Conservation (phyloP, 208 protist genomes). For the Balamuthia mandrillaris region DNA sequence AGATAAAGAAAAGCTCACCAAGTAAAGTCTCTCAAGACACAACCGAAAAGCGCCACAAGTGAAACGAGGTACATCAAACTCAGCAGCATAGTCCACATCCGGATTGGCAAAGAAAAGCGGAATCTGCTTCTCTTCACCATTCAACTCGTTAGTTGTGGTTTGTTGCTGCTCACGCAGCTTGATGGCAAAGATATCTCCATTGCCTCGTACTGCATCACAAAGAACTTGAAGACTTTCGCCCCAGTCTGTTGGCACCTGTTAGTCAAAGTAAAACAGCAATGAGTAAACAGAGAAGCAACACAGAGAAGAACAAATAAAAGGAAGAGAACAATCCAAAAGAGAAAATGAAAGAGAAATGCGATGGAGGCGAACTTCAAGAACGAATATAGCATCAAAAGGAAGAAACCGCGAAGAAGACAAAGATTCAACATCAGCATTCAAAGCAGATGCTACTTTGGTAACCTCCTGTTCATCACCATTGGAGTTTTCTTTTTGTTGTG, state of each 20-base stretch:
- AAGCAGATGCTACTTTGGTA: too few relatives aligned
- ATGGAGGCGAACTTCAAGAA: background rate
- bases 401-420: too few relatives aligned
- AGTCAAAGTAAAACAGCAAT: too few relatives aligned
- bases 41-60: background rate
- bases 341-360: background rate
- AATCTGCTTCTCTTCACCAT: background rate
- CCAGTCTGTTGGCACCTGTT: conserved; percentile 1
- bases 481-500: too few relatives aligned
- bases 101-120: background rate
- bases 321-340: background rate
- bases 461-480: too few relatives aligned
- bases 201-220: background rate
- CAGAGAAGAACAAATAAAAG: background rate
- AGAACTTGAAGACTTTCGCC: background rate
- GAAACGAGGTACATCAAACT: background rate
- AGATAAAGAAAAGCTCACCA: too few relatives aligned
- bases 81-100: background rate
- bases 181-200: background rate
- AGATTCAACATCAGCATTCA: too few relatives aligned
- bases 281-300: too few relatives aligned
- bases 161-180: background rate
- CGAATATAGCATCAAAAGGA: background rate
- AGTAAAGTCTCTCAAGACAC: background rate
- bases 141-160: background rate